A percentile compares a stretch with the other conserved stretches of the same genome.
Evolutionary conservation across 257 asterid species (phyloP).

Genomic region (Solanum chmielewskii): DNA sequence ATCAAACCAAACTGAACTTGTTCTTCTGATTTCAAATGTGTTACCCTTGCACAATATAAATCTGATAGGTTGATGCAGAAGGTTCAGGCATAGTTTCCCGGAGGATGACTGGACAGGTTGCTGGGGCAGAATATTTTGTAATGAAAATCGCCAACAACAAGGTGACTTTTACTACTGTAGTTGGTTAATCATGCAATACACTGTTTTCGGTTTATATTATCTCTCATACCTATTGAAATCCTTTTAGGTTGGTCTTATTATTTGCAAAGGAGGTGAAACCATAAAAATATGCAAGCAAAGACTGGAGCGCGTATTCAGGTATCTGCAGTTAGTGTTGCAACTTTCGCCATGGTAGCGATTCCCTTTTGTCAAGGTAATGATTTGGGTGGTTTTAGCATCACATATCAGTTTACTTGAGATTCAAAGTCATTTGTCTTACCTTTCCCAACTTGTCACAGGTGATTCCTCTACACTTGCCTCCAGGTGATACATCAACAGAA

Average conservation of each 20-base stretch:
- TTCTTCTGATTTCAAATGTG: neutral
- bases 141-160: constrained; percentile 3
- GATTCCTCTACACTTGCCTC: constrained; percentile 18
- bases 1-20: neutral
- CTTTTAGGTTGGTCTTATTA: constrained; percentile 61
- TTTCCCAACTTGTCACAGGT: neutral
- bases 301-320: constrained; percentile 96
- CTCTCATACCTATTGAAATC: neutral
- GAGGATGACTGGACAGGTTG: constrained; percentile 1
- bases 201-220: neutral
- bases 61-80: constrained; percentile 8
- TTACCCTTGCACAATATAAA: neutral
- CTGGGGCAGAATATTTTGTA: neutral
- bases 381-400: neutral
- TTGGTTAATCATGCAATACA: neutral
- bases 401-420: neutral
- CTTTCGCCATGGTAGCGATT: neutral
- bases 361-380: neutral
- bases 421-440: neutral
- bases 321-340: neutral
- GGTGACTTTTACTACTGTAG: neutral
- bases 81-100: constrained; percentile 4
- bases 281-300: constrained; percentile 65
- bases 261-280: constrained; percentile 92
- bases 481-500: constrained; percentile 12